Conservation (phyloP, 345 rosid species). For the Erucastrum elatum region DNA sequence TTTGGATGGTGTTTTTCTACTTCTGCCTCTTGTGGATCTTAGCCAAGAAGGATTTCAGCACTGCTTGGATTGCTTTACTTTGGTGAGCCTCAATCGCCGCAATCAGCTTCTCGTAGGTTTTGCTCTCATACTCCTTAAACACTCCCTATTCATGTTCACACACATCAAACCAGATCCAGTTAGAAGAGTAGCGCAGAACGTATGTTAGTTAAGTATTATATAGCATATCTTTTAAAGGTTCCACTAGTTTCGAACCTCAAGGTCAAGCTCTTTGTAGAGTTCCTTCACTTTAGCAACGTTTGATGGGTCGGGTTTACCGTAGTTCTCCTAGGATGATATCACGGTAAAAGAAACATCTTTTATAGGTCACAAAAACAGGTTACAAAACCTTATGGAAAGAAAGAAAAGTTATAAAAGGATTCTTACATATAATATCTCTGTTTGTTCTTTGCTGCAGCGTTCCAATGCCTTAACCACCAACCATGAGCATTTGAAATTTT, state of each 20-base stretch:
- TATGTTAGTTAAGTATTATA: background rate
- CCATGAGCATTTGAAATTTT: constrained; percentile 90
- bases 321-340: constrained; percentile 55
- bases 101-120: constrained; percentile 65
- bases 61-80: constrained; percentile 70
- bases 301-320: constrained; percentile 65
- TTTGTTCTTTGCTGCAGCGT: constrained; percentile 61
- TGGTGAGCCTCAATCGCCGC: constrained; percentile 67
- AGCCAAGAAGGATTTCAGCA: constrained; percentile 78
- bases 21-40: constrained; percentile 91
- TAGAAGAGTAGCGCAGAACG: background rate
- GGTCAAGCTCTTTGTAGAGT: constrained; percentile 66
- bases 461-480: constrained; percentile 80
- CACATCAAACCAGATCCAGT: background rate
- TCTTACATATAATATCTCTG: constrained; percentile 54
- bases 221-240: background rate
- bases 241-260: constrained; percentile 52
- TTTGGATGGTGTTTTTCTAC: constrained; percentile 21
- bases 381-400: background rate
- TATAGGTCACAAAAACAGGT: constrained; percentile 8
- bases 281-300: constrained; percentile 70
- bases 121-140: constrained; percentile 71
- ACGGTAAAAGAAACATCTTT: constrained; percentile 1
- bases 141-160: constrained; percentile 45
- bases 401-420: background rate